Base-by-base conservation (phyloP, 2,329 filamentous ascomycete species). In the Talaromyces sp. region DNA sequence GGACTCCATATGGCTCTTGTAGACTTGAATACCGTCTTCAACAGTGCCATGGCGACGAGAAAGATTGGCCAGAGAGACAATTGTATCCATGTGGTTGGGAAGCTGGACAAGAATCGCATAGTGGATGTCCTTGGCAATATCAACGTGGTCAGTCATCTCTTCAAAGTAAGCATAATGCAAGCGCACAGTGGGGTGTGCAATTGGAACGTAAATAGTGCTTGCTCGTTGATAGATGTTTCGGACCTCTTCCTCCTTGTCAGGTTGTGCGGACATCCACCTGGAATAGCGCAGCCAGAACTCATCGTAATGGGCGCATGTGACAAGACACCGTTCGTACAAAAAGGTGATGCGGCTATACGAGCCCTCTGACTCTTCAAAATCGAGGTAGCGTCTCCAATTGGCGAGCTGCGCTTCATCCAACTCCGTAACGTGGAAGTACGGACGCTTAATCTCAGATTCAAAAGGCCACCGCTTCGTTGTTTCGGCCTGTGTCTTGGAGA, bases 261-360 rank as follows among this genome's bases (percentile, higher is more conserved):
- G 77, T 70, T 96, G 90, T 0, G 86, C 86, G 61, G 84, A 82
- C 90, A 97, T 96, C 94, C 94, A 99, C 46, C 93, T 83, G 17
- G 89, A 91, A 75, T 96, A 99, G n/a, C 94, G 89, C 69, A 96
- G 86, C 94, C 94, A 99, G 75, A 97, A 96, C 71, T 97, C 93
- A 55, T 97, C 93, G 71, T 99, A 97, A 66, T 95, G 89, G 17
- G 94, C 93, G 69, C 91, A 95, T 0, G 91, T 93, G 38, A 96
- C 91, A 57, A 99, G 77, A 68, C 92, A 97, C 56, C 94, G 88
- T 79, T 99, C 94, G 72, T 99, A 97, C 32, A 99, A 78, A 70
- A 94, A 94, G 6, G 89, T 84, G 52, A 83, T 88, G 61, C 94
- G 85, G 14, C 81, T 76, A 65, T 87, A 91, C 65, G 92, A 86